A percentile compares a stretch with the other conserved stretches of the same genome.
Conservation (phyloP, 2,329 filamentous ascomycete genomes). For the Passalora sequoiae region DNA sequence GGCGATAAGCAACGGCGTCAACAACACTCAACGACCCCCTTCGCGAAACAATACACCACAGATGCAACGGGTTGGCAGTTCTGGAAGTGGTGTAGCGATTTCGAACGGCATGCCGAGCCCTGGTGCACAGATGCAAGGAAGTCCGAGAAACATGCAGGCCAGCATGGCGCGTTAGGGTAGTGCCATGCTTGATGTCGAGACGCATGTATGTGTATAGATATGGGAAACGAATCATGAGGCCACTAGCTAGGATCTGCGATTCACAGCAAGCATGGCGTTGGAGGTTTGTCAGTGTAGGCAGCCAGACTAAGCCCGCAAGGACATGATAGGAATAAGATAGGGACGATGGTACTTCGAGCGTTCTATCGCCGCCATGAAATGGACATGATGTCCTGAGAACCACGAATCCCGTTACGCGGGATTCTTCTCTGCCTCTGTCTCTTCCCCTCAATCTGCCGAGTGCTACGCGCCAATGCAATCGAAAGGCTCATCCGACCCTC, state of each 20-base stretch:
- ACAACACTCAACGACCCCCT: conserved; percentile 20
- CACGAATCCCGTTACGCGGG: too few relatives aligned
- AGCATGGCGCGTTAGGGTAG: conserved; percentile 25
- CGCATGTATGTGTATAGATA: background rate
- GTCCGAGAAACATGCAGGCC: conserved; percentile 31
- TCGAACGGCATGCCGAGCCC: conserved; percentile 31
- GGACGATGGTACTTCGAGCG: too few relatives aligned
- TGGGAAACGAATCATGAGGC: background rate
- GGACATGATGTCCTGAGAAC: too few relatives aligned
- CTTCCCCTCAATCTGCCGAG: too few relatives aligned
- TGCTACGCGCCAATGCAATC: too few relatives aligned
- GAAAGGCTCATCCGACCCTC: too few relatives aligned
- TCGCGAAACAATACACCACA: conserved; percentile 31
- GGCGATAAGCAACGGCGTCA: conserved; percentile 6
- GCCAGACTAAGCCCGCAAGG: background rate
- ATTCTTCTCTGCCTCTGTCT: too few relatives aligned
- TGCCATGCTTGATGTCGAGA: background rate
- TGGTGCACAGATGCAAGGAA: conserved; percentile 27
- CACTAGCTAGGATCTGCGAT: background rate
- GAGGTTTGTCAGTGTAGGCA: too few relatives aligned
- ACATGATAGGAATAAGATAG: too few relatives aligned
- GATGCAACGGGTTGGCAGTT: conserved; percentile 31
- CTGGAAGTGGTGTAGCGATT: conserved; percentile 25
- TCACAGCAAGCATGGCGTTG: background rate
- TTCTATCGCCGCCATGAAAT: too few relatives aligned